phyloP scores from a whole-genome alignment of 1,139 yeast species.

The Kodamaea ohmeri region DNA sequence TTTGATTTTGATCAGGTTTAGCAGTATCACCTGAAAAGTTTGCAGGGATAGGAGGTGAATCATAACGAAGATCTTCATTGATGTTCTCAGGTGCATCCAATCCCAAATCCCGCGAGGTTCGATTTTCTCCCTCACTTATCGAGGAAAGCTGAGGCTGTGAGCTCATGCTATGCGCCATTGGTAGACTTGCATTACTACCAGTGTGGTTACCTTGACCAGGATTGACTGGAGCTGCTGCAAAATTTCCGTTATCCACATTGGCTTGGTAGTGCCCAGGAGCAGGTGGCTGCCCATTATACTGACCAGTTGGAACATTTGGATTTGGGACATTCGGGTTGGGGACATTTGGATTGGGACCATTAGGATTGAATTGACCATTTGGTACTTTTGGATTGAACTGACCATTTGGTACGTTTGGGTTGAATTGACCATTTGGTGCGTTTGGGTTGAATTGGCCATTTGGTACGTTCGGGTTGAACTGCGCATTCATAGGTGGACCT shows the following conservation, averaged over 20 bases:
- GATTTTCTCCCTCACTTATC: conserved; percentile 3
- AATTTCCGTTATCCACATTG: background rate
- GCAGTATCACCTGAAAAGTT: background rate
- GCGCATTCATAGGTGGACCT: no score
- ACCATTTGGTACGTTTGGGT: conserved; percentile 2
- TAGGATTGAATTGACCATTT: background rate
- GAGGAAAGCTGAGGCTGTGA: conserved; percentile 1
- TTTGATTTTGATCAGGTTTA: background rate
- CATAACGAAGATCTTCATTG: background rate
- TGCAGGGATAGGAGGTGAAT: background rate
- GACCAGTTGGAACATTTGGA: background rate
- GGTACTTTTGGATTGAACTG: background rate
- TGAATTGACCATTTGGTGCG: conserved; percentile 4
- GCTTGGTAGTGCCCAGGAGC: background rate
- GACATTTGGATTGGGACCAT: background rate
- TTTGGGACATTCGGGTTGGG: background rate
- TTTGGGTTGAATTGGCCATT: conserved; percentile 2
- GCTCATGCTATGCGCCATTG: background rate
- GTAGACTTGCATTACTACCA: background rate
- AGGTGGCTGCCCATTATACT: no score
- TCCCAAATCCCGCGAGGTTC: background rate
- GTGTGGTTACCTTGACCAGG: no score
- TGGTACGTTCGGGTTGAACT: no score
- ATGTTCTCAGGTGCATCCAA: background rate
- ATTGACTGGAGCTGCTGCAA: background rate